phyloP scores from a whole-genome alignment of 768 basidiomycete genomes.

The Cantharellus anzutake region DNA sequence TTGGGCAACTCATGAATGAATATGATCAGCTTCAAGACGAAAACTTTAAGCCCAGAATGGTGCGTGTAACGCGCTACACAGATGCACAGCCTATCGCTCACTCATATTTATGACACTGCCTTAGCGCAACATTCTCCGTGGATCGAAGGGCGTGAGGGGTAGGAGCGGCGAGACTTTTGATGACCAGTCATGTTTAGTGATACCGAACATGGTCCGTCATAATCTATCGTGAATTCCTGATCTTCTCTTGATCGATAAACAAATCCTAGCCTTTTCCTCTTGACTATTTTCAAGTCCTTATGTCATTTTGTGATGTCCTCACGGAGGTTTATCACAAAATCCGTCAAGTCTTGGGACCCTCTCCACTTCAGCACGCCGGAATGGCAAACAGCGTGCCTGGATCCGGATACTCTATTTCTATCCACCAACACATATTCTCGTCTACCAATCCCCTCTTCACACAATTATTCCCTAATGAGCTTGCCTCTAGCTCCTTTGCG shows the following conservation, averaged over 20 bases:
- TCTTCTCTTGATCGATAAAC: background rate
- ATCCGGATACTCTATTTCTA: conserved; percentile 1
- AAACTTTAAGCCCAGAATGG: conserved; percentile 54
- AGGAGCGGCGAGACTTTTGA: conserved; percentile 22
- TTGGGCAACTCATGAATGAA: conserved; percentile 52
- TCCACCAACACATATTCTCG: background rate
- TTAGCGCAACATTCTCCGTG: conserved; percentile 34
- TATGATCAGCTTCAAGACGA: conserved; percentile 67
- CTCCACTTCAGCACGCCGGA: conserved; percentile 2
- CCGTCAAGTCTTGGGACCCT: conserved; percentile 56
- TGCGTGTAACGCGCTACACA: conserved; percentile 14
- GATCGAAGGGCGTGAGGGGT: conserved; percentile 27
- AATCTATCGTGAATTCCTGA: background rate
- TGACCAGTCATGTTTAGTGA: conserved; percentile 50
- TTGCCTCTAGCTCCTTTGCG: background rate
- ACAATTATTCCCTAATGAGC: conserved; percentile 1
- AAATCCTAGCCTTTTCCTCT: conserved; percentile 59
- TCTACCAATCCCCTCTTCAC: conserved; percentile 1
- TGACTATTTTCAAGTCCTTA: conserved; percentile 77
- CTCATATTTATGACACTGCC: no score
- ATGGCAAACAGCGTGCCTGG: conserved; percentile 16
- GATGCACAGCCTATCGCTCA: background rate
- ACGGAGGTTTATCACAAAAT: conserved; percentile 84
- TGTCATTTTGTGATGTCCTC: conserved; percentile 75
- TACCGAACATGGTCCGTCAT: conserved; percentile 49